These are phyloP conservation scores for Closterium sp. DNA, from an alignment of 139 green algal genomes.

Conservation along the genomic window DNA sequence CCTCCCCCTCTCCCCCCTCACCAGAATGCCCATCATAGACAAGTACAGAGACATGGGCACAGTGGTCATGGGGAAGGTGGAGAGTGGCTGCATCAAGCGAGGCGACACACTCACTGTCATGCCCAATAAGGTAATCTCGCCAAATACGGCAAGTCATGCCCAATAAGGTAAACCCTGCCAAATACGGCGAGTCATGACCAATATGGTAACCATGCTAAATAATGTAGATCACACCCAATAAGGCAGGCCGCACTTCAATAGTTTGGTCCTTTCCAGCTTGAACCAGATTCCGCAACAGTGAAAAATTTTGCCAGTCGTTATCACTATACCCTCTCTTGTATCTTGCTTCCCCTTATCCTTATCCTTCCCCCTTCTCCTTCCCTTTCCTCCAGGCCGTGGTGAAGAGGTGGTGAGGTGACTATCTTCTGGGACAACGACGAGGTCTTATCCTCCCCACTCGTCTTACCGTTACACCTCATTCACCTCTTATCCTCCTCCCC, in stretches of 20 bases:
- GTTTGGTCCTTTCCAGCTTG: too few species aligned
- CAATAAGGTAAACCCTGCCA: too few species aligned
- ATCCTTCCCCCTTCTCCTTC: neutral
- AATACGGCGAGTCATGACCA: too few species aligned
- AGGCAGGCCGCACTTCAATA: too few species aligned
- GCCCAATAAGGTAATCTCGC: slow-evolving; percentile 79
- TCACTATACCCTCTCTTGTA: neutral
- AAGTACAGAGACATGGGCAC: slow-evolving; percentile 96
- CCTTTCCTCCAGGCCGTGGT: too few species aligned
- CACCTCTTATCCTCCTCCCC: too few species aligned
- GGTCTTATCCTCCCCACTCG: too few species aligned
- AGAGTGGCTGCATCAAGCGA: slow-evolving; percentile 81
- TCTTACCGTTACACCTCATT: too few species aligned
- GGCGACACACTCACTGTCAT: slow-evolving; percentile 84
- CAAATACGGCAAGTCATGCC: neutral
- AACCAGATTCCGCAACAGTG: too few species aligned
- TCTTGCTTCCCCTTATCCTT: neutral
- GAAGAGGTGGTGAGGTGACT: slow-evolving; percentile 59
- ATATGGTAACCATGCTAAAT: too few species aligned
- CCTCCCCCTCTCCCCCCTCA: neutral
- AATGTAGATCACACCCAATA: too few species aligned
- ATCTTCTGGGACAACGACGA: slow-evolving; percentile 93
- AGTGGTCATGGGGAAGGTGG: slow-evolving; percentile 97
- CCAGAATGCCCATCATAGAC: slow-evolving; percentile 91
- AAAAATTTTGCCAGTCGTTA: too few species aligned